These are phyloP conservation scores for Pythium phragmitis DNA, from an alignment of 352 stramenopile species.

Conservation along the genomic window DNA sequence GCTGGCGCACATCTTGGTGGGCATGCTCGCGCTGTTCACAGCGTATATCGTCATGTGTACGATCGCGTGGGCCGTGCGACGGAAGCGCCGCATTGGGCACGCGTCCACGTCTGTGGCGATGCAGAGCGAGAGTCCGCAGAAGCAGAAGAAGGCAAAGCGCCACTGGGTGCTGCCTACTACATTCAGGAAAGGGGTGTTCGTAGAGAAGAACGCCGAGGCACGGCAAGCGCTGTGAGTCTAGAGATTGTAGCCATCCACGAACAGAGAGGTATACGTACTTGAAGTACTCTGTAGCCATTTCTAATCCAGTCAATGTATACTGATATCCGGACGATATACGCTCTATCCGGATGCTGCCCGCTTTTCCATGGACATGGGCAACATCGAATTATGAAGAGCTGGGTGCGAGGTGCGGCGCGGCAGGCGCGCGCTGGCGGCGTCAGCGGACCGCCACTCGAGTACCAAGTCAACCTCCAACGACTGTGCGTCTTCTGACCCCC, in stretches of 20 bases:
- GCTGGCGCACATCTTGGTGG: not conserved
- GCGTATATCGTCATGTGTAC: slow-evolving; percentile 1
- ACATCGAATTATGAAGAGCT: slow-evolving; percentile 59
- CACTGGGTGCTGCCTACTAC: slow-evolving; percentile 1
- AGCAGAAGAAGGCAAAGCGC: not conserved
- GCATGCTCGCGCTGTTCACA: not conserved
- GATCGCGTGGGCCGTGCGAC: not conserved
- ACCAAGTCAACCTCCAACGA: slow-evolving; percentile 48
- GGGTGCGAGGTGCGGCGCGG: slow-evolving; percentile 61
- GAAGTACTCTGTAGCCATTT: slow-evolving; percentile 12
- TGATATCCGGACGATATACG: slow-evolving; percentile 18
- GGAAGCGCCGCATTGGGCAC: not conserved
- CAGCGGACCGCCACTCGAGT: slow-evolving; percentile 58
- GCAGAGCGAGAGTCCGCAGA: not conserved
- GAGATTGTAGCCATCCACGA: slow-evolving; percentile 1
- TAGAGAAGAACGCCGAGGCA: not conserved
- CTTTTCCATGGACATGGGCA: not conserved
- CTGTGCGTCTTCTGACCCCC: slow-evolving; percentile 38
- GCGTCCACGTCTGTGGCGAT: not conserved
- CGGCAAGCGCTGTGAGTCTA: not conserved
- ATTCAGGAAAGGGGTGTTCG: not conserved
- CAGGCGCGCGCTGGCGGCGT: slow-evolving; percentile 46
- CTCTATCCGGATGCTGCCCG: slow-evolving; percentile 14
- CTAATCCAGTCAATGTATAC: slow-evolving; percentile 6
- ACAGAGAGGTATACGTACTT: not conserved